Conservation (phyloP, 768 basidiomycete genomes). For the Leccinum imitatum region DNA sequence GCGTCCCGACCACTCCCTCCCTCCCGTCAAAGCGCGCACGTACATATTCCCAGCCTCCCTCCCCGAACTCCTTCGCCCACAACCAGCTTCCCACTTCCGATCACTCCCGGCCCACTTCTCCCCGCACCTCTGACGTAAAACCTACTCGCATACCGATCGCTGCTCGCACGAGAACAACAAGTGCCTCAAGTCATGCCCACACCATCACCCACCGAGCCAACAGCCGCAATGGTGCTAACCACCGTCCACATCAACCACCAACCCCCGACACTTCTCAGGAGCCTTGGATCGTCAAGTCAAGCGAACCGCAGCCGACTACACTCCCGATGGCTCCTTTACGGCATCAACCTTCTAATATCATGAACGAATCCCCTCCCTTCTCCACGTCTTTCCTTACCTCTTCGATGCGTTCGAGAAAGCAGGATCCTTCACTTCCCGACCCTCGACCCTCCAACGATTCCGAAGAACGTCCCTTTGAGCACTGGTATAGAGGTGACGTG, state of each 20-base stretch:
- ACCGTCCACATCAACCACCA: slow-evolving; percentile 23
- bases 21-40: slow-evolving; percentile 50
- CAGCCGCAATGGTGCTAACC: slow-evolving; percentile 33
- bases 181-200: slow-evolving; percentile 41
- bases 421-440: slow-evolving; percentile 34
- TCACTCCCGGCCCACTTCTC: slow-evolving; percentile 42
- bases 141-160: slow-evolving; percentile 51
- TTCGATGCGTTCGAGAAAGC: slow-evolving; percentile 38
- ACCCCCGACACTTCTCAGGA: slow-evolving; percentile 33
- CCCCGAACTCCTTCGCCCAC: slow-evolving; percentile 32
- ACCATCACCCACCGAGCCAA: slow-evolving; percentile 37
- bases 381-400: slow-evolving; percentile 43
- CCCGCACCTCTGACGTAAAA: slow-evolving; percentile 41
- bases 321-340: slow-evolving; percentile 36
- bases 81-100: slow-evolving; percentile 36
- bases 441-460: slow-evolving; percentile 67
- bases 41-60: slow-evolving; percentile 58
- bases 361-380: slow-evolving; percentile 69
- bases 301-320: slow-evolving; percentile 30
- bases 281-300: slow-evolving; percentile 30
- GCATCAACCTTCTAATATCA: slow-evolving; percentile 46
- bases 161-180: slow-evolving; percentile 41
- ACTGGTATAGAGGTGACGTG: slow-evolving; percentile 88
- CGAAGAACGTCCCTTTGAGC: slow-evolving; percentile 81
- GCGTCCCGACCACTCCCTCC: slow-evolving; percentile 32